Evolutionary conservation across 139 green algal genomes (phyloP).

Genomic region (Zygnema circumcarinatum): DNA sequence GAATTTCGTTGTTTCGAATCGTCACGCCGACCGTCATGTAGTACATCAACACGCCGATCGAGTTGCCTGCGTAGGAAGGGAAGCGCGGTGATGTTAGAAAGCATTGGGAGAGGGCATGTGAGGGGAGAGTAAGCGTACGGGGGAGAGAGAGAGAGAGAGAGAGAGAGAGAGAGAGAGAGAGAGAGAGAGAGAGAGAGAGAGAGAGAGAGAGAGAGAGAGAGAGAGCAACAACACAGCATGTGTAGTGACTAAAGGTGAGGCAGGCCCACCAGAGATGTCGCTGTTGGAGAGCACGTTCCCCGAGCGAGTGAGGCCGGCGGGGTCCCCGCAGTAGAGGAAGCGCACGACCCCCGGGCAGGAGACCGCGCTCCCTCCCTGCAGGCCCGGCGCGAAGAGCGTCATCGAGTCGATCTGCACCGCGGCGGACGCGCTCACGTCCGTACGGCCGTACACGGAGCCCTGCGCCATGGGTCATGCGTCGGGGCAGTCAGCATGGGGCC

Average conservation of each 20-base stretch:
- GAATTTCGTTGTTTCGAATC: constrained; percentile 29
- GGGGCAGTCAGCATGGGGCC: not conserved
- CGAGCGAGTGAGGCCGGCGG: not conserved
- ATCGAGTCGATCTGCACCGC: not conserved
- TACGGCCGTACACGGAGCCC: not conserved
- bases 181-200: too few relatives aligned
- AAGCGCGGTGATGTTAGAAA: not conserved
- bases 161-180: too few relatives aligned
- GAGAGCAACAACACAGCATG: too few relatives aligned
- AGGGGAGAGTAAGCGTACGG: too few relatives aligned
- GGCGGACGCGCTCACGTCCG: not conserved
- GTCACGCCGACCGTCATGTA: constrained; percentile 19
- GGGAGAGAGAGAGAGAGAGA: too few relatives aligned
- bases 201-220: too few relatives aligned
- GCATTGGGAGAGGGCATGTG: too few relatives aligned
- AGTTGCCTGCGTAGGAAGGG: not conserved
- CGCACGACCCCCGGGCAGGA: not conserved
- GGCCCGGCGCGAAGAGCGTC: not conserved
- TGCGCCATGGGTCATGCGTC: not conserved
- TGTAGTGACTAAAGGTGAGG: too few relatives aligned
- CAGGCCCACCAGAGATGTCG: constrained; percentile 1
- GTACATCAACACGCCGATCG: not conserved
- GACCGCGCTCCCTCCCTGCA: not conserved
- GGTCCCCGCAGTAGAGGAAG: not conserved
- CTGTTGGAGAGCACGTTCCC: not conserved